Evolutionary conservation across 2,329 filamentous ascomycete species (phyloP), one percentile per base, ranked within the genome.

Genomic region (Xylaria digitata): DNA sequence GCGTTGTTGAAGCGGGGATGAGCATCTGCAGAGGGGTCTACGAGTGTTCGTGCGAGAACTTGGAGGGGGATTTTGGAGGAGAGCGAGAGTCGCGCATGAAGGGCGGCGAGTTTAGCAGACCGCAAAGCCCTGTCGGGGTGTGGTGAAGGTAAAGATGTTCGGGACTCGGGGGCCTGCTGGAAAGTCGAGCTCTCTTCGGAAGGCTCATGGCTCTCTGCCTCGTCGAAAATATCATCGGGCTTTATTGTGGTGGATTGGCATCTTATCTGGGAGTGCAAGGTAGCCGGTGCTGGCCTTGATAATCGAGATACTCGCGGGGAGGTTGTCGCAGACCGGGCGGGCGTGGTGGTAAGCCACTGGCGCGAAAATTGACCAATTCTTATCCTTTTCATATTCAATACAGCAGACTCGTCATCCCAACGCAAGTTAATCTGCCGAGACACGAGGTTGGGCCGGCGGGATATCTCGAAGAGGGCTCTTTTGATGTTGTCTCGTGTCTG

Each of bases 51-150:
- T 68, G 93, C 94, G 71, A 99, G 88, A 5, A 92, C 95, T 82
- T 96, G 87, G 67, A 97, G 82, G 42, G 96, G 95, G 70, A 98
- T 86, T 80, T 91, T 92, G 69, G 87, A 86, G 26, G 94, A 90
- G 63, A 99, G 89, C 46, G 89, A 89, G 68, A 99, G 87, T 79
- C 96, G 92, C 74, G 94, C 93, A 80, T 97, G 94, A 52, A 99
- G 88, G 71, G 96, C 94, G 70, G 94, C 90, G 74, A 99, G 91
- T 83, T 97, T 98, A 69, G 94, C 90, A 53, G 95, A 98, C 71
- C 84, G 80, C 67, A 85, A 81, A 49, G 93, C 91, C 71, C 85
- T 85, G 74, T 86, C 82, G 71, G 89, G 88, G 61, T 87, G 87
- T 72, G 93, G 93, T 75, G 93, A 95, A 60, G 92, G 91, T 70